phyloP scores from a whole-genome alignment of 2,329 filamentous ascomycete genomes.

The Arthroderma sp. region DNA sequence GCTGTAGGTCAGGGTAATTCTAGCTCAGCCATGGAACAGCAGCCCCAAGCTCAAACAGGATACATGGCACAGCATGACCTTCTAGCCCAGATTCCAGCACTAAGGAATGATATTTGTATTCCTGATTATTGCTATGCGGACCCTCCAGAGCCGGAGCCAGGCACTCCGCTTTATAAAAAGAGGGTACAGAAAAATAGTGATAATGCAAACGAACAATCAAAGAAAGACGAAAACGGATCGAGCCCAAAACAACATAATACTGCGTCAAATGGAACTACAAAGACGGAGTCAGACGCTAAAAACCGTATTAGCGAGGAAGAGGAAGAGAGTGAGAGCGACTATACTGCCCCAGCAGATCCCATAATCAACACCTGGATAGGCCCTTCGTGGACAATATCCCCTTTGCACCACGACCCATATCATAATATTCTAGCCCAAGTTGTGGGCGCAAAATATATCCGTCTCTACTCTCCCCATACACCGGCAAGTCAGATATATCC shows the following conservation, averaged over 20 bases:
- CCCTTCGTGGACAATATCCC: constrained; percentile 75
- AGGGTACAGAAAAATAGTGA: constrained; percentile 22
- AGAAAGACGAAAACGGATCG: constrained; percentile 29
- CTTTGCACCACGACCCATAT: constrained; percentile 85
- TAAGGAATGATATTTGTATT: constrained; percentile 62
- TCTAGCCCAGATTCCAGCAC: constrained; percentile 64
- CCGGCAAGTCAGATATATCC: constrained; percentile 36
- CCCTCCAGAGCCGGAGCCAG: constrained; percentile 46
- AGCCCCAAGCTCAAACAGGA: constrained; percentile 43
- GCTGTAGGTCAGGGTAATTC: constrained; percentile 7
- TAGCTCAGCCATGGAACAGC: neutral
- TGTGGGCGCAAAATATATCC: constrained; percentile 81
- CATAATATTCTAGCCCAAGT: constrained; percentile 87
- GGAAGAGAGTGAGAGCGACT: constrained; percentile 4
- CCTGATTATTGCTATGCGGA: constrained; percentile 75
- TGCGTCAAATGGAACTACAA: neutral
- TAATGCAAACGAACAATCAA: constrained; percentile 10
- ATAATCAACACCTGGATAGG: constrained; percentile 89
- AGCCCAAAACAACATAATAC: neutral
- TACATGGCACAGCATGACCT: constrained; percentile 92
- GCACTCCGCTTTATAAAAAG: constrained; percentile 35
- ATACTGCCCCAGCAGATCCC: constrained; percentile 36
- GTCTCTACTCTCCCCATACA: constrained; percentile 63
- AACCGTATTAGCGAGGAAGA: neutral
- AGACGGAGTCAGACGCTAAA: no score